A percentile compares a stretch with the other conserved stretches of the same genome.
These are phyloP conservation scores for Cladorrhinum sp. DNA, from an alignment of 2,329 filamentous ascomycete species.

Conservation along the genomic window DNA sequence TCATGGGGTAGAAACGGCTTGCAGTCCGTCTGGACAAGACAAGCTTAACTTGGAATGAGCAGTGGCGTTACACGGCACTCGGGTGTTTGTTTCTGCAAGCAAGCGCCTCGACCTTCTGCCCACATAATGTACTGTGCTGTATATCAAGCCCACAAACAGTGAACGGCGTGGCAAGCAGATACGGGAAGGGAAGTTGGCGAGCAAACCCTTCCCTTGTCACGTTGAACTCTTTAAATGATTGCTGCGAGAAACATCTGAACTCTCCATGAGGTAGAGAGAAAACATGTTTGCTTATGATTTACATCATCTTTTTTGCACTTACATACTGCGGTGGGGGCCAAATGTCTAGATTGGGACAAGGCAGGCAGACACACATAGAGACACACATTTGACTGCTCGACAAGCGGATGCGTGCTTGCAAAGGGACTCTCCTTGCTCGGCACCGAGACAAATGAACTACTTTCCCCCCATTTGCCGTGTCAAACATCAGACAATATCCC, in stretches of 20 bases:
- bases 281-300: not conserved
- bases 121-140: no score
- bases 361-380: no score
- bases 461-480: not conserved
- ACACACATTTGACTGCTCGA: no score
- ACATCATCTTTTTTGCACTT: not conserved
- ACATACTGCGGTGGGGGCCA: not conserved
- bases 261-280: not conserved
- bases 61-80: no score
- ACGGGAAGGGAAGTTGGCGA: no score
- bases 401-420: not conserved
- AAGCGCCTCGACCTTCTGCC: no score
- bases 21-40: no score
- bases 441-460: not conserved
- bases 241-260: not conserved
- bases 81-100: no score
- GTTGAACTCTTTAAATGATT: not conserved
- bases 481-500: not conserved
- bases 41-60: no score
- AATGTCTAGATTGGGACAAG: not conserved
- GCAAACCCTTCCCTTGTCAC: not conserved
- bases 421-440: not conserved
- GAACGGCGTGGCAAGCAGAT: no score
- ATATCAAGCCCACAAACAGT: no score
- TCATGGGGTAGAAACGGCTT: no score